Evolutionary conservation across 2,329 filamentous ascomycete genomes (phyloP), one percentile per base, ranked within the genome.

Genomic region (Raffaelea arxii): DNA sequence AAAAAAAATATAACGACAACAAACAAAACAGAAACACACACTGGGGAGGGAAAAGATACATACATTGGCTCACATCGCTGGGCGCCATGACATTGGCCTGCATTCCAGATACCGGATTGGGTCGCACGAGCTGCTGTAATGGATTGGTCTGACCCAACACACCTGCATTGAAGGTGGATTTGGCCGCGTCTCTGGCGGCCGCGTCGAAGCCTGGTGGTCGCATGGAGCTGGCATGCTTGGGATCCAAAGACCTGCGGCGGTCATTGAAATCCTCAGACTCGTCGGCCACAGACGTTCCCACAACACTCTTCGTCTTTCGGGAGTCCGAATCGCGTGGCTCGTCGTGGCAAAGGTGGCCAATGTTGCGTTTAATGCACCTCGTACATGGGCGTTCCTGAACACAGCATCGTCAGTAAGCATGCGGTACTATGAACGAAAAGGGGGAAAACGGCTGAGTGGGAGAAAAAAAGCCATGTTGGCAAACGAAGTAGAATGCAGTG

Each of bases 271-370:
- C 64, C 46, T 77, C 75, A 54, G 79, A 74, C 60, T 84, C 80
- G 57, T 84, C 80, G 47, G 74, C 72, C 38, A 69, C 67, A 44
- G 77, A 71, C 50, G 73, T 67, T 51, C 71, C 75, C 53, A 71
- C 69, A 55, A 78, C 72, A 61, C 71, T 76, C 69, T 91, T 95
- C 57, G 77, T 68, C 67, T 90, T 91, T 68, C 92, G 94, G 50
- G 83, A 66, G 52, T 82, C 78, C 55, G 81, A 73, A 60, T 98
- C 91, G 65, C 91, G 83, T 56, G 90, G 91, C 68, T 97, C 92
- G 67, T 98, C 92, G 70, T 96, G 92, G 67, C 92, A 98, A 55
- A 98, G 77, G 67, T 98, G 92, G 59, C 91, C 92, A 65, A 98
- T 98, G 69, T 95, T 95, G 61, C 92, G 84, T 71, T 97, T 98